These are phyloP conservation scores for Kalanchoe fedtschenkoi DNA, from an alignment of 164 flowering plant species.

Conservation along the genomic window DNA sequence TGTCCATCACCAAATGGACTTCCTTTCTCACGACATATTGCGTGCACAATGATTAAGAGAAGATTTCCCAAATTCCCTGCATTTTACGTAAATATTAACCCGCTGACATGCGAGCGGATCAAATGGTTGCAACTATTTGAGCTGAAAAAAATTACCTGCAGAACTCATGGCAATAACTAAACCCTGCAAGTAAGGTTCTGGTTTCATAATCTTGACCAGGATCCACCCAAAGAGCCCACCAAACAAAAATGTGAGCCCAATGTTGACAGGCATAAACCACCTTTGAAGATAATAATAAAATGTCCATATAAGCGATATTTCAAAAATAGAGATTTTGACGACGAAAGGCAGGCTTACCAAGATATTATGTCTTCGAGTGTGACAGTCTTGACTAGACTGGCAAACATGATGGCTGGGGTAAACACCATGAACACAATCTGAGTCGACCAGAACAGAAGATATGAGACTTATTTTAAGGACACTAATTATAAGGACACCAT, in stretches of 20 bases:
- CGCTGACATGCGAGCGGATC: neutral
- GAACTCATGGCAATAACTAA: slow-evolving; percentile 69
- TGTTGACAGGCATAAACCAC: slow-evolving; percentile 95
- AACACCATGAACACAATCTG: slow-evolving; percentile 69
- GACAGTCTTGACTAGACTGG: slow-evolving; percentile 47
- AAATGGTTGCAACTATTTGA: too few species aligned
- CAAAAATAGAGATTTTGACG: neutral
- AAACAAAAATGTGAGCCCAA: slow-evolving; percentile 48
- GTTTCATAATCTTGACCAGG: slow-evolving; percentile 33
- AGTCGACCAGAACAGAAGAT: neutral
- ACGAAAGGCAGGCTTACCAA: slow-evolving; percentile 32
- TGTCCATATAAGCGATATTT: neutral
- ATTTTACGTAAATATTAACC: neutral
- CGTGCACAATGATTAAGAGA: slow-evolving; percentile 65
- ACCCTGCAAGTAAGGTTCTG: slow-evolving; percentile 62
- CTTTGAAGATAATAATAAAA: slow-evolving; percentile 20
- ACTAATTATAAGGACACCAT: too few species aligned
- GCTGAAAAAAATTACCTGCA: slow-evolving; percentile 38
- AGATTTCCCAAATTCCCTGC: slow-evolving; percentile 77
- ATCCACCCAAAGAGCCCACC: slow-evolving; percentile 73
- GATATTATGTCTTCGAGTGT: slow-evolving; percentile 42
- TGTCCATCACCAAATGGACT: slow-evolving; percentile 68
- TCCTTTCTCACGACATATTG: slow-evolving; percentile 64
- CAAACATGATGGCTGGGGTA: slow-evolving; percentile 52
- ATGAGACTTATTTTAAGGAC: neutral